These are phyloP conservation scores for Apostasia shenzhenica DNA, from an alignment of 106 monocot species.

Conservation along the genomic window DNA sequence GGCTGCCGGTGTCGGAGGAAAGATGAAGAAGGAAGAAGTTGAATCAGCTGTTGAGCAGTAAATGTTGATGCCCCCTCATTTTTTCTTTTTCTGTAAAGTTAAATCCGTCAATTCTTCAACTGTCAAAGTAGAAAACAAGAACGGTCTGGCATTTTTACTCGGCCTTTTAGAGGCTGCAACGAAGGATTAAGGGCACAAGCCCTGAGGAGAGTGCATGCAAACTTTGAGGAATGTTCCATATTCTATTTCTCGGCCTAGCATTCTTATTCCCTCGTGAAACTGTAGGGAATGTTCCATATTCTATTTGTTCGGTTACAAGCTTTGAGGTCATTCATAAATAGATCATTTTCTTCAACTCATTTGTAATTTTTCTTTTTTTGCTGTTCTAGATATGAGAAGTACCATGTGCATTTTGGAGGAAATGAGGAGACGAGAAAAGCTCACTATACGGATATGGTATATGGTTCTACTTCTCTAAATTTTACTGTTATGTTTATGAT, in stretches of 20 bases:
- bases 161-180: no score
- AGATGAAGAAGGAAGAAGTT: constrained; percentile 69
- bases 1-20: constrained; percentile 69
- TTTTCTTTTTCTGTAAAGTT: not conserved
- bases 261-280: no score
- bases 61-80: not conserved
- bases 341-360: no score
- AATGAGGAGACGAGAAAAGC: constrained; percentile 59
- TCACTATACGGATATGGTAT: constrained; percentile 71
- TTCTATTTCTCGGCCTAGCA: no score
- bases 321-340: no score
- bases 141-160: no score
- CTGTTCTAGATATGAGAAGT: constrained; percentile 67
- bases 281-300: no score
- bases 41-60: constrained; percentile 82
- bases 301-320: no score
- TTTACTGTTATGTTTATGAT: not conserved
- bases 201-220: no score
- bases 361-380: not conserved
- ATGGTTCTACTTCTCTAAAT: constrained; percentile 1
- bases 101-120: not conserved
- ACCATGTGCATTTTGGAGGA: constrained; percentile 59
- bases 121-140: not conserved
- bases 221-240: no score
- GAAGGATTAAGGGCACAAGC: no score